Percentiles rank a stretch among this genome's conserved stretches.
These are phyloP conservation scores for Scedosporium aurantiacum DNA, from an alignment of 2,329 filamentous ascomycete genomes.

Conservation along the genomic window DNA sequence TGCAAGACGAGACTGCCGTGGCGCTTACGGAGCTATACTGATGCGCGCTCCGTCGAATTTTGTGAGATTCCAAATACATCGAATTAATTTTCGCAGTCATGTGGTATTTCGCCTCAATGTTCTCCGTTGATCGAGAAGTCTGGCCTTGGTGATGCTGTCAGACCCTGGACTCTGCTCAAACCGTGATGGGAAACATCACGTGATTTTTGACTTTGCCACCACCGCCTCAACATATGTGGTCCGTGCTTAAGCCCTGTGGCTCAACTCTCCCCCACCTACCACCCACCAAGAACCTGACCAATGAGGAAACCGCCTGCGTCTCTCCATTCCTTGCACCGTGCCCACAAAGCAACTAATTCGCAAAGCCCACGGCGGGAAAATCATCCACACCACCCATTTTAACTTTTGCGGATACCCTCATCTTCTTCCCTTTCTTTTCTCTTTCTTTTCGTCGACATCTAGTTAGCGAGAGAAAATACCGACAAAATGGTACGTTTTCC, in stretches of 20 bases:
- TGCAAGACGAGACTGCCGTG: too few relatives aligned
- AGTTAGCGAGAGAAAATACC: slow-evolving; percentile 10
- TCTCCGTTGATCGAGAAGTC: too few relatives aligned
- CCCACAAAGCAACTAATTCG: not conserved
- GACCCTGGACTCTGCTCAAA: not conserved
- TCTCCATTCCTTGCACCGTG: not conserved
- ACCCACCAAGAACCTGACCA: not conserved
- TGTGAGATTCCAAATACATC: too few relatives aligned
- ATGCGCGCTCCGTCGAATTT: too few relatives aligned
- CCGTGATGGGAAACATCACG: not conserved
- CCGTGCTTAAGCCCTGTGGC: slow-evolving; percentile 6
- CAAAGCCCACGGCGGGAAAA: not conserved
- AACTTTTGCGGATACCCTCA: not conserved
- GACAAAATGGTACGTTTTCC: slow-evolving; percentile 36
- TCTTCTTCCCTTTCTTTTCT: not conserved
- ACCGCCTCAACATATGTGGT: not conserved
- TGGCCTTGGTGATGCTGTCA: too few relatives aligned
- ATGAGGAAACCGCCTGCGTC: not conserved
- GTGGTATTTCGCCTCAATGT: too few relatives aligned
- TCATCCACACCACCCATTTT: not conserved
- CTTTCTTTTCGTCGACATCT: not conserved
- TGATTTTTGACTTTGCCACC: not conserved
- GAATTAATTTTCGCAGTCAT: too few relatives aligned
- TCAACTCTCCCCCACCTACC: slow-evolving; percentile 2
- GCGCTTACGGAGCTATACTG: not conserved